A percentile compares a stretch with the other conserved stretches of the same genome.
Evolutionary conservation across 1,139 yeast genomes (phyloP).

Genomic region (Pichia sp.): DNA sequence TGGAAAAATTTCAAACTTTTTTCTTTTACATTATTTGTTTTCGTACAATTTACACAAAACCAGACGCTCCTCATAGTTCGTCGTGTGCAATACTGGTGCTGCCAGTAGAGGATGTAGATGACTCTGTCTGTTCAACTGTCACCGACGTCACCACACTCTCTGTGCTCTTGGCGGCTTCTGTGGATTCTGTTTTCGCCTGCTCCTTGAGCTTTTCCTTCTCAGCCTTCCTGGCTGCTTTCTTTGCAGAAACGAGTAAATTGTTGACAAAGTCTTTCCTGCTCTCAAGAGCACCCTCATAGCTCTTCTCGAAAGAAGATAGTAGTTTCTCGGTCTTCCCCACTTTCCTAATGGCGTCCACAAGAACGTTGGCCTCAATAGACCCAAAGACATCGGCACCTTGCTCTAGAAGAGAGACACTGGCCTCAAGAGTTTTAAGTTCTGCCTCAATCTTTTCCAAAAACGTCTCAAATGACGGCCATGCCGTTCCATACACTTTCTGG

Average conservation of each 20-base stretch:
- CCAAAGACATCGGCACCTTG: neutral
- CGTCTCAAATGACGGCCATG: conserved; percentile 21
- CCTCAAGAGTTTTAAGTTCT: conserved; percentile 35
- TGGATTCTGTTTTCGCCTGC: neutral
- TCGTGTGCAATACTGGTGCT: conserved; percentile 14
- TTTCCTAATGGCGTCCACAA: neutral
- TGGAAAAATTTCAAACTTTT: neutral
- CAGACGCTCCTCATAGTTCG: conserved; percentile 15
- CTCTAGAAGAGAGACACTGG: neutral
- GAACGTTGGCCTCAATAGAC: neutral
- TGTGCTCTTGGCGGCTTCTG: neutral
- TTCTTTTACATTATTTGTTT: neutral
- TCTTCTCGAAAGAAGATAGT: neutral
- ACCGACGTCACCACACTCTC: neutral
- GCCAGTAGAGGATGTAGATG: neutral
- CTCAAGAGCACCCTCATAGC: conserved; percentile 39
- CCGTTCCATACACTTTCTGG: conserved; percentile 2
- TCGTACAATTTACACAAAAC: neutral
- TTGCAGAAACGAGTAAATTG: conserved; percentile 31
- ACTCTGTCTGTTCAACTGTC: neutral
- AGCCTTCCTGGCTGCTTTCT: conserved; percentile 26
- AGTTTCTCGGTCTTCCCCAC: neutral
- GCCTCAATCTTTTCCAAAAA: conserved; percentile 42
- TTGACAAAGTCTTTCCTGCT: conserved; percentile 40
- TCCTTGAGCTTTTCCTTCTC: conserved; percentile 4